These are phyloP conservation scores for Ogataea kodamae DNA, from an alignment of 805 yeast genomes.

Conservation along the genomic window DNA sequence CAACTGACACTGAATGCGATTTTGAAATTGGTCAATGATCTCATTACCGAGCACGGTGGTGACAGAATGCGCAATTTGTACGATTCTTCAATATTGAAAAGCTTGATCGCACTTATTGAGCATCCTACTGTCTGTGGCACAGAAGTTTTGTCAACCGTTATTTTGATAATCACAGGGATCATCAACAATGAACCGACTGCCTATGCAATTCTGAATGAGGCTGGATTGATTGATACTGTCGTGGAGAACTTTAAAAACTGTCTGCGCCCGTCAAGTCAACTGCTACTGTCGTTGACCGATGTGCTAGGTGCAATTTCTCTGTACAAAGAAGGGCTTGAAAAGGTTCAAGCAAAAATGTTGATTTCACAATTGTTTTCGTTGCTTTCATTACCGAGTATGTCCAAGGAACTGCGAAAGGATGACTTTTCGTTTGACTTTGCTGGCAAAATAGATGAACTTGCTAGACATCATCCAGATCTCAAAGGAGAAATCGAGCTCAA, in stretches of 20 bases:
- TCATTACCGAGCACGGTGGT: constrained; percentile 72
- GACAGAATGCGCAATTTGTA: constrained; percentile 81
- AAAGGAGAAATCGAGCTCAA: constrained; percentile 55
- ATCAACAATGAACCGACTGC: constrained; percentile 92
- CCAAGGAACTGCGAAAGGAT: constrained; percentile 51
- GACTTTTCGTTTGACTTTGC: constrained; percentile 60
- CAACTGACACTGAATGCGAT: constrained; percentile 55
- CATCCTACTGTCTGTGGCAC: constrained; percentile 66
- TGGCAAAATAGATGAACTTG: constrained; percentile 68
- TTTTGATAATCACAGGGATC: constrained; percentile 64
- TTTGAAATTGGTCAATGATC: constrained; percentile 57
- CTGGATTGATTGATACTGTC: constrained; percentile 64
- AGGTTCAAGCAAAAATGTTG: constrained; percentile 43
- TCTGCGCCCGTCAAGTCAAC: constrained; percentile 53
- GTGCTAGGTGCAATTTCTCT: constrained; percentile 80
- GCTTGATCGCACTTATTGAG: constrained; percentile 55
- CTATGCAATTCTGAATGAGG: constrained; percentile 72
- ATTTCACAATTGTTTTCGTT: constrained; percentile 44
- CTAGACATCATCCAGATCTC: constrained; percentile 77
- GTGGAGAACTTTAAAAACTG: constrained; percentile 54
- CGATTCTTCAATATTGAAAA: constrained; percentile 72
- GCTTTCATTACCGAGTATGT: constrained; percentile 46
- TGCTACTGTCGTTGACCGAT: constrained; percentile 63
- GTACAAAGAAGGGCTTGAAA: constrained; percentile 65
- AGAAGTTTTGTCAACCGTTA: constrained; percentile 52